These are phyloP conservation scores for Gilbertella persicaria DNA, from an alignment of 371 early-diverging fungal genomes.

Conservation along the genomic window DNA sequence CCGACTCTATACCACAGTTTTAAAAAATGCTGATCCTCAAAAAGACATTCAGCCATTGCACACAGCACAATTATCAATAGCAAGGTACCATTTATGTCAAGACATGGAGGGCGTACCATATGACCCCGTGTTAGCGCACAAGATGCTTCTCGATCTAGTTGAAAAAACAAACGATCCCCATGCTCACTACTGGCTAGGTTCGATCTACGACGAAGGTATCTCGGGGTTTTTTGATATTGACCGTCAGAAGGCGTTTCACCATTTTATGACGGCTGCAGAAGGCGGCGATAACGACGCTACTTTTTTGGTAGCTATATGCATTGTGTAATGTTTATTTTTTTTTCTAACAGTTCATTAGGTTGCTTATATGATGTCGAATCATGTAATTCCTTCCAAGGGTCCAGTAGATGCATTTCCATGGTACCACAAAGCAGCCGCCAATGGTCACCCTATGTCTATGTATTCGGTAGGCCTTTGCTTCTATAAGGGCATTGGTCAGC, in stretches of 20 bases:
- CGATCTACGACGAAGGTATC: constrained; percentile 50
- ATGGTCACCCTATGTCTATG: constrained; percentile 47
- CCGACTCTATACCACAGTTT: neutral
- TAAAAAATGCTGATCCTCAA: neutral
- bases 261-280: constrained; percentile 39
- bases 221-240: constrained; percentile 32
- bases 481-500: constrained; percentile 41
- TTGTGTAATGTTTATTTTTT: constrained; percentile 1
- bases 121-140: constrained; percentile 27
- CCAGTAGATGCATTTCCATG: constrained; percentile 53
- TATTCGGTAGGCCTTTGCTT: constrained; percentile 51
- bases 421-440: constrained; percentile 56
- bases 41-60: constrained; percentile 18
- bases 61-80: constrained; percentile 38
- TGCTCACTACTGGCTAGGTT: constrained; percentile 49
- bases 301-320: constrained; percentile 33
- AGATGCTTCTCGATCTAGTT: constrained; percentile 24
- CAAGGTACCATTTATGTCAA: constrained; percentile 41
- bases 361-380: constrained; percentile 53
- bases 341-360: constrained; percentile 38
- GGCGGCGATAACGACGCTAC: constrained; percentile 42
- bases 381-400: constrained; percentile 50
- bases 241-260: constrained; percentile 38
- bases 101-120: constrained; percentile 27
- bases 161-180: constrained; percentile 25